These are phyloP conservation scores for Rosa persica DNA, from an alignment of 306 rosid species.

Conservation along the genomic window DNA sequence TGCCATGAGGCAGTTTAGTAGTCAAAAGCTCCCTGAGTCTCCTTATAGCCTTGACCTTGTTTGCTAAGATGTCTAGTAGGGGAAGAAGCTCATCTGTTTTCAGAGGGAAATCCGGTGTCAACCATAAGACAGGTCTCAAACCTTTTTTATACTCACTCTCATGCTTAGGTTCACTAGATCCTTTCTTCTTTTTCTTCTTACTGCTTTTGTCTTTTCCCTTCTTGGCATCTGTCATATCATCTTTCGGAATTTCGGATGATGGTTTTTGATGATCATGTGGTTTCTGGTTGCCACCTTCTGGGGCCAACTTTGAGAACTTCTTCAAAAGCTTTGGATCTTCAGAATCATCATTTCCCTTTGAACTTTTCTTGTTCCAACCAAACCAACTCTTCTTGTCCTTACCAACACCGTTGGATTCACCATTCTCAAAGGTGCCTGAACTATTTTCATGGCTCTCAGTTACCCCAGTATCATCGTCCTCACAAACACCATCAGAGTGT, in stretches of 20 bases:
- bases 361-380: slow-evolving; percentile 88
- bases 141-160: slow-evolving; percentile 99
- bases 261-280: slow-evolving; percentile 64
- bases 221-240: slow-evolving; percentile 61
- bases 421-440: slow-evolving; percentile 54
- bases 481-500: slow-evolving; percentile 61
- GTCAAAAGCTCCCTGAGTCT: slow-evolving; percentile 98
- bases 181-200: slow-evolving; percentile 93
- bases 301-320: slow-evolving; percentile 69
- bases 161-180: slow-evolving; percentile 60
- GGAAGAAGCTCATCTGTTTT: slow-evolving; percentile 99
- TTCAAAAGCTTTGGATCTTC: slow-evolving; percentile 72
- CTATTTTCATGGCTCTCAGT: slow-evolving; percentile 70
- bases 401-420: slow-evolving; percentile 63
- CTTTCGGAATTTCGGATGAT: slow-evolving; percentile 59
- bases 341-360: slow-evolving; percentile 63
- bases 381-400: slow-evolving; percentile 99
- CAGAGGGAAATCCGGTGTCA: slow-evolving; percentile 94
- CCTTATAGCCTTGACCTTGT: slow-evolving; percentile 94
- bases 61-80: slow-evolving; percentile 91
- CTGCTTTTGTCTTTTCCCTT: slow-evolving; percentile 82
- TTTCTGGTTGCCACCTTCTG: slow-evolving; percentile 74
- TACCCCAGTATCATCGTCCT: slow-evolving; percentile 72
- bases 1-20: slow-evolving; percentile 88
- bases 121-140: slow-evolving; percentile 96